Conservation (phyloP, 2,329 filamentous ascomycete species). For the Botryotinia narcissicola region DNA sequence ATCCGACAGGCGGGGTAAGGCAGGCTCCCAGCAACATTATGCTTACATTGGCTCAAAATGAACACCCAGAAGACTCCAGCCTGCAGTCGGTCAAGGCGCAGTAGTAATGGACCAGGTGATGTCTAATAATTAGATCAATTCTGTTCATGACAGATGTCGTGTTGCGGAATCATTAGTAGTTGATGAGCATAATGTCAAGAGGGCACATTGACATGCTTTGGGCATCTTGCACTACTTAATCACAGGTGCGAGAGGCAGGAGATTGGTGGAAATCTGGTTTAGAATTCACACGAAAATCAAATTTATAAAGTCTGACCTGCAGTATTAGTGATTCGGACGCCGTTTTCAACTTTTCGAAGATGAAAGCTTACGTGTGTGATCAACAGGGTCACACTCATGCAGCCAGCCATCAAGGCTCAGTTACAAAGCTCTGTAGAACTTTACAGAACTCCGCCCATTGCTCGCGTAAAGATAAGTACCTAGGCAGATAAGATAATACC, state of each 20-base stretch:
- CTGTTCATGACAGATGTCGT: neutral
- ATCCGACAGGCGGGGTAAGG: neutral
- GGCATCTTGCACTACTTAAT: neutral
- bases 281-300: neutral
- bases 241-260: neutral
- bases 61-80: neutral
- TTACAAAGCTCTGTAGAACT: neutral
- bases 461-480: neutral
- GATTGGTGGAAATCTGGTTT: neutral
- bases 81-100: neutral
- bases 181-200: neutral
- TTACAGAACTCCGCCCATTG: neutral
- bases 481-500: neutral
- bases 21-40: neutral
- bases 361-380: too few relatives aligned
- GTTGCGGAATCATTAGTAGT: neutral
- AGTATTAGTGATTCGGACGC: too few relatives aligned
- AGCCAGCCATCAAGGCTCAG: neutral
- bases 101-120: neutral
- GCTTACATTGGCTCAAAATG: neutral
- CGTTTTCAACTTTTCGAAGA: too few relatives aligned
- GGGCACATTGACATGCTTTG: neutral
- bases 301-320: neutral
- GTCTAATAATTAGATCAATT: neutral
- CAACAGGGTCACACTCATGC: too few relatives aligned